Conservation (phyloP, 2,329 filamentous ascomycete species). For the Escovopsis sp. region DNA sequence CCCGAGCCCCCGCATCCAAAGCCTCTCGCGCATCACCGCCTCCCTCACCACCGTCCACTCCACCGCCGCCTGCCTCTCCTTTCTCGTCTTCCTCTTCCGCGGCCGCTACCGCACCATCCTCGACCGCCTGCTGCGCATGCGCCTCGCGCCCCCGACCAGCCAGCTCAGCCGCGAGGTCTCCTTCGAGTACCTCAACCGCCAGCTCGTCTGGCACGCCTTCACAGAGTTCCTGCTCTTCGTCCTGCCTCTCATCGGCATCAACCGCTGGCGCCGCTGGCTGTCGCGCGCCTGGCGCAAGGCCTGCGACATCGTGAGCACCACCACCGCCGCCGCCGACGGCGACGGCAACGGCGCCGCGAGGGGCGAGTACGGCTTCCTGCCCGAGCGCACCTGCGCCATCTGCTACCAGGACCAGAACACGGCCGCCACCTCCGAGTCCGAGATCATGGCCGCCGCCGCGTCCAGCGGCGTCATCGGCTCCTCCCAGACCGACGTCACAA, state of each 20-base stretch:
- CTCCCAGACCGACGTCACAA: conserved; percentile 84
- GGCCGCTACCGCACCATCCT: conserved; percentile 83
- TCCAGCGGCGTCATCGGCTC: conserved; percentile 72
- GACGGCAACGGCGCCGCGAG: conserved; percentile 38
- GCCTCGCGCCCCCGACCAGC: conserved; percentile 69
- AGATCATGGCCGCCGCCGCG: conserved; percentile 52
- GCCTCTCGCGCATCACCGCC: conserved; percentile 56
- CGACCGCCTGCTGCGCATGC: conserved; percentile 70
- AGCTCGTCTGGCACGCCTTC: conserved; percentile 99
- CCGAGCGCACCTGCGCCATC: conserved; percentile 88
- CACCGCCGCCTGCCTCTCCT: conserved; percentile 67
- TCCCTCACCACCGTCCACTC: conserved; percentile 61
- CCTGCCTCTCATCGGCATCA: conserved; percentile 89
- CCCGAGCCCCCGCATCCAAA: conserved; percentile 32
- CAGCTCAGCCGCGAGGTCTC: conserved; percentile 85
- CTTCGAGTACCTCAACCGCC: conserved; percentile 93
- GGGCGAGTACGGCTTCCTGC: conserved; percentile 73
- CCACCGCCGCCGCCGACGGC: conserved; percentile 28
- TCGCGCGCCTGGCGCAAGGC: conserved; percentile 72
- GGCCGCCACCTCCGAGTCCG: conserved; percentile 52
- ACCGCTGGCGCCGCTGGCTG: conserved; percentile 86
- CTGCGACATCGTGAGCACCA: conserved; percentile 41
- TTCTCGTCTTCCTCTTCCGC: conserved; percentile 80
- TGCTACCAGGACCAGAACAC: conserved; percentile 92
- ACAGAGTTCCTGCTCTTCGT: conserved; percentile 97